phyloP scores from a whole-genome alignment of 352 stramenopile species.

The Phytophthora cactorum region DNA sequence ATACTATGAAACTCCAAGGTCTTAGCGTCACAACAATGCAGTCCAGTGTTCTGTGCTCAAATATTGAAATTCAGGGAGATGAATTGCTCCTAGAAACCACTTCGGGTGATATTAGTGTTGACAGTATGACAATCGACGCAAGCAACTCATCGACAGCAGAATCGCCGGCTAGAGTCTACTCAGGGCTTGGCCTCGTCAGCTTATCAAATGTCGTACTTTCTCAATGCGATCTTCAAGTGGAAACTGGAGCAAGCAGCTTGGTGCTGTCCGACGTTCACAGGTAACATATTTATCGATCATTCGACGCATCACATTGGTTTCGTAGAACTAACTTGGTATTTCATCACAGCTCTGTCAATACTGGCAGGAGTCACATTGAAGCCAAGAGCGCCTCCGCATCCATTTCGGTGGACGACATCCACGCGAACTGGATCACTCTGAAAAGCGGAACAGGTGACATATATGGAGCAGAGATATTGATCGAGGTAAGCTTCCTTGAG shows the following conservation, averaged over 20 bases:
- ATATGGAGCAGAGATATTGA: constrained; percentile 37
- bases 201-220: constrained; percentile 54
- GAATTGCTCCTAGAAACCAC: constrained; percentile 47
- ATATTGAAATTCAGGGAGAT: constrained; percentile 43
- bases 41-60: constrained; percentile 53
- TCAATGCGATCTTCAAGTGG: constrained; percentile 60
- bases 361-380: constrained; percentile 58
- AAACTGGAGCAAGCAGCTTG: constrained; percentile 59
- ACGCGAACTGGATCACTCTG: constrained; percentile 68
- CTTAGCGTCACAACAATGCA: constrained; percentile 50
- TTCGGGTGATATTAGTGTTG: constrained; percentile 59
- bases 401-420: constrained; percentile 48
- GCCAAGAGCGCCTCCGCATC: constrained; percentile 54
- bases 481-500: constrained; percentile 33
- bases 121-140: constrained; percentile 50
- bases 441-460: constrained; percentile 55
- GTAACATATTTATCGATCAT: constrained; percentile 26
- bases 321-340: constrained; percentile 2
- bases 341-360: constrained; percentile 43
- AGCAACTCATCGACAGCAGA: constrained; percentile 29
- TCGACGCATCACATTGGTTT: background rate
- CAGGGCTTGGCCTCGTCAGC: constrained; percentile 51
- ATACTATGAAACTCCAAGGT: constrained; percentile 36
- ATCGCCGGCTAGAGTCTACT: constrained; percentile 42
- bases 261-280: constrained; percentile 42